Conservation (phyloP, 2,329 filamentous ascomycete genomes). For the Amylocarpus encephaloides region DNA sequence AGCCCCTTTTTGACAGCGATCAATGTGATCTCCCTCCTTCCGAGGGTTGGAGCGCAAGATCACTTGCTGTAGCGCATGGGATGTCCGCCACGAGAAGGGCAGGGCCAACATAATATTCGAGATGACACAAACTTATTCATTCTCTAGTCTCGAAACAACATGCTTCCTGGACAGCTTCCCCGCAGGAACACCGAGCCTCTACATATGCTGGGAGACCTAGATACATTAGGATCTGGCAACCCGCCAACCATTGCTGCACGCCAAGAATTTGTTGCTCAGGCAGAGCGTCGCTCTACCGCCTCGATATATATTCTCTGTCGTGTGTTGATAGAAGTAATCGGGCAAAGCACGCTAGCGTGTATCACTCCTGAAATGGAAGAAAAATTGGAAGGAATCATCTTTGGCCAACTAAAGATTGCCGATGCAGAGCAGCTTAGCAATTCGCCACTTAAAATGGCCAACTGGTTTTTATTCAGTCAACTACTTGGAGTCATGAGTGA, state of each 20-base stretch:
- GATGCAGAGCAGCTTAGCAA: slow-evolving; percentile 73
- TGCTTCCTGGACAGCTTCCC: slow-evolving; percentile 37
- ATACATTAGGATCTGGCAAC: slow-evolving; percentile 12
- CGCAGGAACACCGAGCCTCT: slow-evolving; percentile 69
- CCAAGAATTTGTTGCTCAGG: slow-evolving; percentile 69
- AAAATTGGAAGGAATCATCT: slow-evolving; percentile 91
- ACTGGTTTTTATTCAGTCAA: slow-evolving; percentile 92
- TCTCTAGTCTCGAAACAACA: slow-evolving; percentile 19
- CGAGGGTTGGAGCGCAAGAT: not conserved
- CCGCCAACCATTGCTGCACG: slow-evolving; percentile 35
- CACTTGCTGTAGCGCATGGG: not conserved
- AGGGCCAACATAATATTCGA: not conserved
- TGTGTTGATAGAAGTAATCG: slow-evolving; percentile 88
- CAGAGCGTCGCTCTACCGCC: slow-evolving; percentile 84
- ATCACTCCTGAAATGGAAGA: slow-evolving; percentile 91
- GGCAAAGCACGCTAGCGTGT: slow-evolving; percentile 74
- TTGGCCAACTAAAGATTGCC: slow-evolving; percentile 84
- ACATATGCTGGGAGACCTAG: slow-evolving; percentile 20
- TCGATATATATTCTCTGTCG: slow-evolving; percentile 95
- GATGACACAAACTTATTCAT: slow-evolving; percentile 6
- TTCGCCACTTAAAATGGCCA: slow-evolving; percentile 80
- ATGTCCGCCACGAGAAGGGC: not conserved
- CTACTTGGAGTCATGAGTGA: slow-evolving; percentile 94
- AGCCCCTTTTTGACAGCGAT: not conserved
- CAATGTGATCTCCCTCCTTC: not conserved